These are phyloP conservation scores for Debaryomycetaceae sp. DNA, from an alignment of 1,139 yeast genomes.

Conservation along the genomic window DNA sequence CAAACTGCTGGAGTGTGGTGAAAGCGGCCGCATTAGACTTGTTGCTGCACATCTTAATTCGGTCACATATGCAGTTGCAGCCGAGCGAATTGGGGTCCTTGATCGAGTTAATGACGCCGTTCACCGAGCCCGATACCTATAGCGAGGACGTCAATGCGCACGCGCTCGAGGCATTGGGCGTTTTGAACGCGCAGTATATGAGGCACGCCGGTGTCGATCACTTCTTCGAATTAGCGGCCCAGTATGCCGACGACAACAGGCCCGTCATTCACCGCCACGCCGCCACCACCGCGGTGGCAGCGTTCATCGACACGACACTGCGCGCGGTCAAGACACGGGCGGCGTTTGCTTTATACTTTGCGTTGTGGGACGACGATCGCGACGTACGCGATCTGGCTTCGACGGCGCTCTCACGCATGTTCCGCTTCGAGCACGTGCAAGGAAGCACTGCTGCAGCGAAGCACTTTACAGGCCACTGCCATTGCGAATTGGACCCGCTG, in stretches of 20 bases:
- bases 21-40: conserved; percentile 38
- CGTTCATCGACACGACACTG: conserved; percentile 12
- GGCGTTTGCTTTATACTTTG: conserved; percentile 27
- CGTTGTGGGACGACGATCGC: conserved; percentile 59
- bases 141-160: conserved; percentile 47
- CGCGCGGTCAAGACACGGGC: conserved; percentile 10
- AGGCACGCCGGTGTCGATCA: too few relatives aligned
- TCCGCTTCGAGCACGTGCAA: conserved; percentile 13
- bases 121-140: conserved; percentile 15
- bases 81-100: conserved; percentile 6
- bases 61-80: conserved; percentile 7
- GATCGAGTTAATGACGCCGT: conserved; percentile 18
- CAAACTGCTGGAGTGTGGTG: conserved; percentile 35
- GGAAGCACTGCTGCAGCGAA: conserved; percentile 1
- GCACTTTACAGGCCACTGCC: not conserved
- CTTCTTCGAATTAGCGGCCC: conserved; percentile 27
- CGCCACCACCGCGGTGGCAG: conserved; percentile 41
- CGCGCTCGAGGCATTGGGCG: conserved; percentile 48
- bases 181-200: too few relatives aligned
- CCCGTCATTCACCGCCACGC: conserved; percentile 46
- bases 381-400: conserved; percentile 41
- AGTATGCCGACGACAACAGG: conserved; percentile 35
- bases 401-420: conserved; percentile 20
- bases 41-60: conserved; percentile 22
- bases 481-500: not conserved